Base-by-base conservation (phyloP, 164 flowering plant species). In the Tinospora cordifolia region DNA sequence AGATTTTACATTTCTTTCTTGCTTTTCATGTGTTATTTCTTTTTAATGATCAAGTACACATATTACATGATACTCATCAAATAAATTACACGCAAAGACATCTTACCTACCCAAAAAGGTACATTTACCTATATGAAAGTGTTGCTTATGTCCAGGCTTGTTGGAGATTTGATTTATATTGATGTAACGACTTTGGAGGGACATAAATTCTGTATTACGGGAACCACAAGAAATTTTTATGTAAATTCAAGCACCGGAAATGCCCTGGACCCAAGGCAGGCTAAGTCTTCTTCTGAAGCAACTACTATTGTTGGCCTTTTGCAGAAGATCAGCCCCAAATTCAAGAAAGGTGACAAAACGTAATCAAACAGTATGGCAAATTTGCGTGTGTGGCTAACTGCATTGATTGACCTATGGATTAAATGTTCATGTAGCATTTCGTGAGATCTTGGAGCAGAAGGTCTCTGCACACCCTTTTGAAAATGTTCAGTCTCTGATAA, bases 381-480 rank as follows among this genome's bases (percentile, higher is more conserved):
- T 54, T 73, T 8, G 6, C 15, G 25, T 40, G 24, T 19, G 14
- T 11, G 12, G 36, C n/a, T 49, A 34, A 0, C 34, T 66, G 60
- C 65, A 63, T 67, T 3, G 6, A 24, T 21, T 76, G 70, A 68
- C 60, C 24, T 41, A 17, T 69, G 1, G 60, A n/a, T 51, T 63
- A 13, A 10, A 74, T 69, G 58, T n/a, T 60, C 71, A 49, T 79
- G 81, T 75, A 95, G 99, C 90, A 77, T 95, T 95, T 72, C 94
- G 90, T 66, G 97, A 92, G 72, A 84, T 87, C 69, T 78, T 92
- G 94, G 93, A 91, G 79, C 79, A 79, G 74, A 95, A 86, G 80
- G 91, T 93, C 34, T 78, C 91, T 75, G 92, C 94, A 12, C 99
- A 95, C 78, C 99, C 97, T 51, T 95, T 95, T 81, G 99, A 95